phyloP scores from a whole-genome alignment of 192 early-diverging fungal genomes.

The Mortierella antarctica region DNA sequence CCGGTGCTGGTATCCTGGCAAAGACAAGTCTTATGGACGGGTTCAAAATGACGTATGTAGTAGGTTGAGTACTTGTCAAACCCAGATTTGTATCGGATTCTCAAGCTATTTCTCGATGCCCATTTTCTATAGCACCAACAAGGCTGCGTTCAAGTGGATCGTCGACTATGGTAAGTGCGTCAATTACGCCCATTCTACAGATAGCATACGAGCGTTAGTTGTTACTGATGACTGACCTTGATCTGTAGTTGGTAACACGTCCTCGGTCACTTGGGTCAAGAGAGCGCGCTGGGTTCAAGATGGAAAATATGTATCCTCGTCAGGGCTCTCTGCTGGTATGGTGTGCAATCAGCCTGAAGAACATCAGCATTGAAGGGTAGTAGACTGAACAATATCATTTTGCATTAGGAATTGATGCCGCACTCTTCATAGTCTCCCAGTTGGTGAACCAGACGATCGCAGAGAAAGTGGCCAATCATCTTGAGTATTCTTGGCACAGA shows the following conservation, averaged over 20 bases:
- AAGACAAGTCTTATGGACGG: conserved; percentile 61
- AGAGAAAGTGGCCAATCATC: conserved; percentile 12
- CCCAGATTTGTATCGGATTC: neutral
- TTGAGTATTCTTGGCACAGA: conserved; percentile 52
- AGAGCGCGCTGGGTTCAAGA: conserved; percentile 65
- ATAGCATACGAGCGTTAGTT: no score
- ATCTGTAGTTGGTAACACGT: no score
- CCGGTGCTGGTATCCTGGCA: conserved; percentile 56
- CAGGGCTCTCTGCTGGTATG: conserved; percentile 59
- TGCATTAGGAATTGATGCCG: conserved; percentile 35
- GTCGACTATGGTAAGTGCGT: neutral
- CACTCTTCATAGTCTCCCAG: conserved; percentile 32
- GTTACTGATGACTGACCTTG: no score
- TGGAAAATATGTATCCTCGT: conserved; percentile 56
- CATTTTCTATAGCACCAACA: conserved; percentile 31
- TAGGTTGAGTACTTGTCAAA: neutral
- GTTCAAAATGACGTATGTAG: conserved; percentile 42
- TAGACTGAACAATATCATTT: neutral
- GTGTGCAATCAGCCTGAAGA: neutral
- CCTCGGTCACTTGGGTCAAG: conserved; percentile 57
- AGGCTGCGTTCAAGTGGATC: conserved; percentile 21
- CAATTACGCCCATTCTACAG: neutral
- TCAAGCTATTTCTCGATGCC: neutral
- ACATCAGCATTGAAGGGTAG: neutral
- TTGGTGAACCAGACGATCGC: conserved; percentile 18